A percentile compares a stretch with the other conserved stretches of the same genome.
Conservation (phyloP, 2,329 filamentous ascomycete genomes). For the Apiospora aurea region DNA sequence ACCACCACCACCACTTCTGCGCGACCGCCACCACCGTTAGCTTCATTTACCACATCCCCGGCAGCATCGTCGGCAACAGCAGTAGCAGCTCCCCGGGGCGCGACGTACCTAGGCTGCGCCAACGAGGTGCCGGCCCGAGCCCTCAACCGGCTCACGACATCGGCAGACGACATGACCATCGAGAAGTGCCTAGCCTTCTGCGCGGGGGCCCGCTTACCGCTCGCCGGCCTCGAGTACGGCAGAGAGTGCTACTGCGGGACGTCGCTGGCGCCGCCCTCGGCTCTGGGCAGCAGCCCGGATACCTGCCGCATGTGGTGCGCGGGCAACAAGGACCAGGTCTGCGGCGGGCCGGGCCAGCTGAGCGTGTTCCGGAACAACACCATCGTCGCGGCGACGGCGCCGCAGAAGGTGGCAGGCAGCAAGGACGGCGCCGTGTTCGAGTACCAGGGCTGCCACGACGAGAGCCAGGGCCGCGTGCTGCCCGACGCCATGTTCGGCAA, state of each 20-base stretch:
- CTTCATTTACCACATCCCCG: background rate
- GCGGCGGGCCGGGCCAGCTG: slow-evolving; percentile 43
- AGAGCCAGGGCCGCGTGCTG: slow-evolving; percentile 23
- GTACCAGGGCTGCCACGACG: slow-evolving; percentile 26
- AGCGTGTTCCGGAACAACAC: slow-evolving; percentile 27
- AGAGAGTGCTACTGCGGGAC: slow-evolving; percentile 40
- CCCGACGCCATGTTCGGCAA: slow-evolving; percentile 28
- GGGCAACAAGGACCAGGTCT: slow-evolving; percentile 45
- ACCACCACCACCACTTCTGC: background rate
- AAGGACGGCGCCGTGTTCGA: slow-evolving; percentile 22
- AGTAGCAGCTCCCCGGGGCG: slow-evolving; percentile 3
- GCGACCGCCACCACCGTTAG: background rate
- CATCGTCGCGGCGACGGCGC: background rate
- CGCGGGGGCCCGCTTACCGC: slow-evolving; percentile 29
- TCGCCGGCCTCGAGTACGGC: slow-evolving; percentile 37
- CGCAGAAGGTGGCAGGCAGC: background rate
- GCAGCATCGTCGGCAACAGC: background rate
- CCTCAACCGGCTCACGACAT: slow-evolving; percentile 31
- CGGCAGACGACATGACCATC: slow-evolving; percentile 37
- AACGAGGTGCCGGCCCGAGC: slow-evolving; percentile 35
- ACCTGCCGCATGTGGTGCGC: slow-evolving; percentile 49
- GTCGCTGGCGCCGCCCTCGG: slow-evolving; percentile 41
- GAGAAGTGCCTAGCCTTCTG: slow-evolving; percentile 36
- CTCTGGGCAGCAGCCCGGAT: slow-evolving; percentile 48
- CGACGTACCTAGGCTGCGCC: slow-evolving; percentile 32